Conservation (phyloP, 192 early-diverging fungal genomes). For the Coemansia sp. region DNA sequence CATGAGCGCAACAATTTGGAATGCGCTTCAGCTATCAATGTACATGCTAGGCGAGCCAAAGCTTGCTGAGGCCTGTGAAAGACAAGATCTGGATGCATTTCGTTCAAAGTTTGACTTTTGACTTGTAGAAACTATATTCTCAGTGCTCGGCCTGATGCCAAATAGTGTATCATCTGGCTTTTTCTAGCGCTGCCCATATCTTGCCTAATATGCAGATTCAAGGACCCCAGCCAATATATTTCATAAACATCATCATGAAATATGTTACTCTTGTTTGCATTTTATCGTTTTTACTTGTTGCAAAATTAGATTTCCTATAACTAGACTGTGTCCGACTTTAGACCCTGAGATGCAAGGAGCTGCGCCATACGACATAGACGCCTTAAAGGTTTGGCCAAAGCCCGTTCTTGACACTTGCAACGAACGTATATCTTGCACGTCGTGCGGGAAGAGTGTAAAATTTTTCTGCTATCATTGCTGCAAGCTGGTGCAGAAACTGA, state of each 20-base stretch:
- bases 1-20: slow-evolving; percentile 81
- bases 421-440: slow-evolving; percentile 57
- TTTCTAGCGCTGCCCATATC: slow-evolving; percentile 2
- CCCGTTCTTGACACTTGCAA: slow-evolving; percentile 40
- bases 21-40: slow-evolving; percentile 74
- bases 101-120: slow-evolving; percentile 85
- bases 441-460: slow-evolving; percentile 65
- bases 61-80: slow-evolving; percentile 77
- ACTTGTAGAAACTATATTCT: background rate
- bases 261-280: background rate
- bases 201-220: background rate
- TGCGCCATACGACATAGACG: slow-evolving; percentile 36
- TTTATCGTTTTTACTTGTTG: background rate
- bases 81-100: slow-evolving; percentile 78
- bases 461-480: slow-evolving; percentile 77
- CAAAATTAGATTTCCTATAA: background rate
- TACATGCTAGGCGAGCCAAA: slow-evolving; percentile 78
- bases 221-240: background rate
- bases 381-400: slow-evolving; percentile 23
- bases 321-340: background rate
- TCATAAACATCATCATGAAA: background rate
- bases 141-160: background rate
- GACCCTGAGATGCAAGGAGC: slow-evolving; percentile 18
- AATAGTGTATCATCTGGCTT: background rate
- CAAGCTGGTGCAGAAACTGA: slow-evolving; percentile 54